A percentile compares a stretch with the other conserved stretches of the same genome.
Conservation (phyloP, 176 grass and related monocot genomes). For the Carex cristatella region DNA sequence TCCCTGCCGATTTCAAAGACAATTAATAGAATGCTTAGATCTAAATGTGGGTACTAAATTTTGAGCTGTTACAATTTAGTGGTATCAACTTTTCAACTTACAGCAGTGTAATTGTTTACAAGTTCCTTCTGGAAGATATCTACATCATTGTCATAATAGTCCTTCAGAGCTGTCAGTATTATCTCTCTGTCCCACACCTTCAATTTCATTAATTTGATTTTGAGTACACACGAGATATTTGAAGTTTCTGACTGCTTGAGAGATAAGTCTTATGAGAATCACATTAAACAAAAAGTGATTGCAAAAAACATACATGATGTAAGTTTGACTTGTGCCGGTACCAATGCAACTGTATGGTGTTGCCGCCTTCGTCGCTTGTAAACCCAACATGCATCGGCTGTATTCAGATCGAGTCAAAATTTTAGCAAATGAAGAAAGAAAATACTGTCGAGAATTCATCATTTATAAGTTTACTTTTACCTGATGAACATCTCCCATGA, state of each 20-base stretch:
- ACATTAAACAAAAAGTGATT: background rate
- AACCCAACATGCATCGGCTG: constrained; percentile 95
- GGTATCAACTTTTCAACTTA: constrained; percentile 19
- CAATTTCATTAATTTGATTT: background rate
- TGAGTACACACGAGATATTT: background rate
- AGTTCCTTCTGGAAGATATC: constrained; percentile 54
- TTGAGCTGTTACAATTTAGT: background rate
- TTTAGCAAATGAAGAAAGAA: background rate
- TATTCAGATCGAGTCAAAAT: background rate
- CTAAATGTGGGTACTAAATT: background rate
- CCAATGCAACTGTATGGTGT: constrained; percentile 63
- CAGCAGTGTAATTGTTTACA: constrained; percentile 48
- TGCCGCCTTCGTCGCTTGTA: constrained; percentile 73
- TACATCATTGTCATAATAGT: constrained; percentile 60
- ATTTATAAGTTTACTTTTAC: background rate
- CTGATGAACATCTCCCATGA: constrained; percentile 96
- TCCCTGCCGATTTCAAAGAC: constrained; percentile 24
- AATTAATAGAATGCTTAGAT: background rate
- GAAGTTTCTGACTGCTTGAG: background rate
- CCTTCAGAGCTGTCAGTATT: constrained; percentile 56
- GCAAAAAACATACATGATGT: constrained; percentile 43
- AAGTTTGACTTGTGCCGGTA: constrained; percentile 76
- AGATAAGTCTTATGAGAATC: background rate
- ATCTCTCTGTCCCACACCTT: constrained; percentile 96
- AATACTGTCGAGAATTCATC: background rate